phyloP scores from a whole-genome alignment of 2,329 filamentous ascomycete species.

The Passalora sequoiae region DNA sequence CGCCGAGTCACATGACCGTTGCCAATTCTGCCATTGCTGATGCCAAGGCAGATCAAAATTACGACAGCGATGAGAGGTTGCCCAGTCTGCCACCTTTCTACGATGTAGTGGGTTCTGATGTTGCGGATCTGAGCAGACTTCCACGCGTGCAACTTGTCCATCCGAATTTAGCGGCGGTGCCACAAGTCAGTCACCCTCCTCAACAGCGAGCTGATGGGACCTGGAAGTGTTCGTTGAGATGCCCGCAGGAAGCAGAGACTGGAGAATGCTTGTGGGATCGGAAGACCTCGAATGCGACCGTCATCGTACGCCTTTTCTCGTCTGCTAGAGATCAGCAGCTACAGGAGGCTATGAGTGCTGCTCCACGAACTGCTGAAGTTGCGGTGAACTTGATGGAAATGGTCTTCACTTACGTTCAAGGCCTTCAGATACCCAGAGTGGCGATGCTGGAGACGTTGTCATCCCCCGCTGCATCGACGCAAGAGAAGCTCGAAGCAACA shows the following conservation, averaged over 20 bases:
- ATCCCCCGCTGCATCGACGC: constrained; percentile 14
- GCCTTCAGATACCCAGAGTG: background rate
- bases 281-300: constrained; percentile 4
- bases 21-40: background rate
- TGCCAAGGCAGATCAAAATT: constrained; percentile 10
- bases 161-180: constrained; percentile 27
- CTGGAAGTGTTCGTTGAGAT: constrained; percentile 23
- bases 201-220: too few relatives aligned
- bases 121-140: constrained; percentile 17
- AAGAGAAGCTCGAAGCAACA: constrained; percentile 25
- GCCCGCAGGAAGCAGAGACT: constrained; percentile 12
- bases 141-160: constrained; percentile 27
- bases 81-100: constrained; percentile 8
- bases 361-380: background rate
- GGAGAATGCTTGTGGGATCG: constrained; percentile 13
- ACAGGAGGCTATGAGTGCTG: background rate
- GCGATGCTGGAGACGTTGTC: background rate
- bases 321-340: background rate
- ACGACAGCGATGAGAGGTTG: constrained; percentile 1
- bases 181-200: constrained; percentile 8
- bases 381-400: background rate
- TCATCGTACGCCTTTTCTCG: background rate
- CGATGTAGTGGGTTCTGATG: background rate
- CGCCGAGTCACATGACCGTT: constrained; percentile 6
- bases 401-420: background rate